Percentiles rank a stretch among this genome's conserved stretches.
These are phyloP conservation scores for Penicillium herquei DNA, from an alignment of 495 filamentous ascomycete species.

Conservation along the genomic window DNA sequence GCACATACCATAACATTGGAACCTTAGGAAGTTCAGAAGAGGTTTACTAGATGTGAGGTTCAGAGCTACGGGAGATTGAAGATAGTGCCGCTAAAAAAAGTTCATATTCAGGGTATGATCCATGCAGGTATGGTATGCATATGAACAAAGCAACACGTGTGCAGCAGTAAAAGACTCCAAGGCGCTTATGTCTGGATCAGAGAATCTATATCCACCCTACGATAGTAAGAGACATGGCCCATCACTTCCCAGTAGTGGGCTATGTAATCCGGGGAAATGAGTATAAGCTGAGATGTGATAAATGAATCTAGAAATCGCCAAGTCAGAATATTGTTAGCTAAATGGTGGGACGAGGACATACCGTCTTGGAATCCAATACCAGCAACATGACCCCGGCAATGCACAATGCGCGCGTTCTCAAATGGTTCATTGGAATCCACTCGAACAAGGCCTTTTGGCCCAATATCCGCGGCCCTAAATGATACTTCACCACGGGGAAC, in stretches of 20 bases:
- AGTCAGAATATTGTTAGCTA: not conserved
- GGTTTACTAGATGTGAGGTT: not conserved
- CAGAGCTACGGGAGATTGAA: not conserved
- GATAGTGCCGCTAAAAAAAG: not conserved
- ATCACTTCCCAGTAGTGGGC: conserved; percentile 82
- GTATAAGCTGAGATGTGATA: conserved; percentile 70
- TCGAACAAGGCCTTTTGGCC: conserved; percentile 56
- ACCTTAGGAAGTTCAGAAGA: no score
- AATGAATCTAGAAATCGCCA: conserved; percentile 56
- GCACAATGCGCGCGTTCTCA: conserved; percentile 70
- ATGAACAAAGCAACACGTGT: not conserved
- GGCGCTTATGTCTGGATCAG: conserved; percentile 57
- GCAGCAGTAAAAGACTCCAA: not conserved
- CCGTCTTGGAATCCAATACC: conserved; percentile 64
- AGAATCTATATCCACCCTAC: conserved; percentile 76
- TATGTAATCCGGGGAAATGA: conserved; percentile 71
- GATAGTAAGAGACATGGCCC: conserved; percentile 77
- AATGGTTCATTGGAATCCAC: conserved; percentile 69
- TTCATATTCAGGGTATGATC: no score
- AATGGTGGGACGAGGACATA: conserved; percentile 37
- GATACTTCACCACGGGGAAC: conserved; percentile 82
- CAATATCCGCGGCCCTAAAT: conserved; percentile 76
- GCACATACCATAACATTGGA: not conserved
- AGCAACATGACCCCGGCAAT: conserved; percentile 74
- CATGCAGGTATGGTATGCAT: no score